Base-by-base conservation (phyloP, 768 basidiomycete species). In the Sporobolomyces roseus region DNA sequence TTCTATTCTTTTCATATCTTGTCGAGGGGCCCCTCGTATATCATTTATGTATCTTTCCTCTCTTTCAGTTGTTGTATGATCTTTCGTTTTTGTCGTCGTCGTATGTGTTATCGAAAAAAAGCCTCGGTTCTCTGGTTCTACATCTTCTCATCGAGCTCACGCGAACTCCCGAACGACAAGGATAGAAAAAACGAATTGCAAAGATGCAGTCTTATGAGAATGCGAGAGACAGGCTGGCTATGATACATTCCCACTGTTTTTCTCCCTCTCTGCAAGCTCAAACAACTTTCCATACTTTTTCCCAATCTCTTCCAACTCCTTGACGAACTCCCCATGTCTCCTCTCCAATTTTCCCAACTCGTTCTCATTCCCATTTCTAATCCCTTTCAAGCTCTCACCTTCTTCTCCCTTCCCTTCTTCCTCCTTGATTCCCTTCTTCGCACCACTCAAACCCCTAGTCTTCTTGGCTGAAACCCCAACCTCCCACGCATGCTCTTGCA, bases 401-500 rank as follows among this genome's bases (percentile, higher is more conserved):
- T 38, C 33, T n/a, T 27, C 16, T 12, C 14, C 23, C 21, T 30
- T 36, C 54, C 8, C 35, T n/a, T 12, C 51, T 17, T 4, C 32
- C 14, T 43, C 50, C 19, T 45, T 33, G 4, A 14, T 27, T 17
- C 10, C 58, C 3, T 21, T 38, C 3, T 14, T 29, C 2, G 30
- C 14, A 21, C 30, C 38, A 32, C 41, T 21, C 17, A 41, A 41
- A 9, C 38, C 38, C 38, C 38, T 41, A 9, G 10, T 17, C 64
- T 69, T 68, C 45, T 41, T 41, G 1, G 65, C 50, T 46, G 72
- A 63, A 33, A 49, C 43, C 2, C 68, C 72, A 13, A 67, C 65
- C 8, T 46, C 41, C 68, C 68, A 73, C 1, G 72, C 72, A 23
- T 70, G 65, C 59, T 69, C 72, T 52, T 73, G 72, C 72, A 73